Conservation (phyloP, 495 filamentous ascomycete genomes). For the Penicillium coffeae region DNA sequence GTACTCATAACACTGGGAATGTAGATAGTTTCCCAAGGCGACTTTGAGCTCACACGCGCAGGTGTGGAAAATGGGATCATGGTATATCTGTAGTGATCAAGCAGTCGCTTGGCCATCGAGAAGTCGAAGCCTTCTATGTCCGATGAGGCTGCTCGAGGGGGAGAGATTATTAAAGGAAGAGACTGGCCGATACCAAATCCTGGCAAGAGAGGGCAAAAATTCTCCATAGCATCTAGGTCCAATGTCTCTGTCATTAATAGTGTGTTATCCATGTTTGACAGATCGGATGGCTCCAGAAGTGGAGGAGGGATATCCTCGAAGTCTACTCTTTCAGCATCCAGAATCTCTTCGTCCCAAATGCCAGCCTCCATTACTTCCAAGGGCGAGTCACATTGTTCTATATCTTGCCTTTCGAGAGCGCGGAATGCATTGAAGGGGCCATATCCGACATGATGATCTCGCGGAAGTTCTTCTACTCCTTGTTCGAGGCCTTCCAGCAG, state of each 20-base stretch:
- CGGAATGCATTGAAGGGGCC: neutral
- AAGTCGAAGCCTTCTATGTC: neutral
- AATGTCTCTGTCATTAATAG: neutral
- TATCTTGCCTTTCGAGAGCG: no score
- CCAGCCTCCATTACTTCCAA: no score
- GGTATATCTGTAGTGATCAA: neutral
- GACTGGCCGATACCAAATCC: no score
- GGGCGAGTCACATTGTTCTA: no score
- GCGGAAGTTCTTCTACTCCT: neutral
- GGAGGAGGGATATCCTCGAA: neutral
- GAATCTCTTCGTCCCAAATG: neutral
- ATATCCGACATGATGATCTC: neutral
- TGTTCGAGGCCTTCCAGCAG: neutral
- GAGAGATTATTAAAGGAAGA: neutral
- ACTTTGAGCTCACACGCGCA: neutral
- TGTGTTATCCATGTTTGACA: neutral
- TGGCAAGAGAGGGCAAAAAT: no score
- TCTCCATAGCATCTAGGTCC: neutral
- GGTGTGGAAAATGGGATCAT: slow-evolving; percentile 3
- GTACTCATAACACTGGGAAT: slow-evolving; percentile 1
- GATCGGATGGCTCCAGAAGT: neutral
- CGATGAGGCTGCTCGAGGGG: neutral
- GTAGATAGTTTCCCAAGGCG: slow-evolving; percentile 4
- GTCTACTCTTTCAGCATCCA: neutral
- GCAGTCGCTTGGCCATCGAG: neutral